phyloP scores from a whole-genome alignment of 805 yeast species.

The Hanseniaspora pseudoguilliermondii region DNA sequence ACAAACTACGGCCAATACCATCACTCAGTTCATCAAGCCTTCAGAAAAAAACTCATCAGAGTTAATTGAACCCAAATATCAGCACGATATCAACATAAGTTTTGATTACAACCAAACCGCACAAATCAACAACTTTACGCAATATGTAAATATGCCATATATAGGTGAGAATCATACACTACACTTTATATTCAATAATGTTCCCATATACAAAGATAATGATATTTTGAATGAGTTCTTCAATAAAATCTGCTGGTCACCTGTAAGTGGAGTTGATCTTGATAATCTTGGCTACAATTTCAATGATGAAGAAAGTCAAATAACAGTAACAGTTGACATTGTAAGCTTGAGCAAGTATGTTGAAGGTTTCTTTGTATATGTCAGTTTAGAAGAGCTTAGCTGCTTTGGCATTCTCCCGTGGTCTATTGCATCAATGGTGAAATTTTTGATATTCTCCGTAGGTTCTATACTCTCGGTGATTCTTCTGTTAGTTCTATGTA shows the following conservation, averaged over 20 bases:
- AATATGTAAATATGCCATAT: background rate
- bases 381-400: background rate
- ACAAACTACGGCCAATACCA: background rate
- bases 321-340: background rate
- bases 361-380: background rate
- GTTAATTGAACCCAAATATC: too few species aligned
- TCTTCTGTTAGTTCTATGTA: background rate
- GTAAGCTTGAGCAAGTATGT: background rate
- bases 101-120: background rate
- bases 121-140: background rate
- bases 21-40: constrained; percentile 3
- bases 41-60: background rate
- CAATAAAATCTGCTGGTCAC: constrained; percentile 8
- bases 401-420: background rate
- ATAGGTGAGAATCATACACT: background rate
- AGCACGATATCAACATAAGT: background rate
- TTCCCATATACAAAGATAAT: background rate
- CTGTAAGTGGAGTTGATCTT: background rate
- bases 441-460: background rate
- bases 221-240: background rate
- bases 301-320: background rate
- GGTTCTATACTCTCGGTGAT: background rate
- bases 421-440: background rate
- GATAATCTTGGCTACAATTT: background rate
- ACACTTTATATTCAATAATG: background rate